phyloP scores from a whole-genome alignment of 2,329 filamentous ascomycete genomes.

The Diaporthe ampelina region DNA sequence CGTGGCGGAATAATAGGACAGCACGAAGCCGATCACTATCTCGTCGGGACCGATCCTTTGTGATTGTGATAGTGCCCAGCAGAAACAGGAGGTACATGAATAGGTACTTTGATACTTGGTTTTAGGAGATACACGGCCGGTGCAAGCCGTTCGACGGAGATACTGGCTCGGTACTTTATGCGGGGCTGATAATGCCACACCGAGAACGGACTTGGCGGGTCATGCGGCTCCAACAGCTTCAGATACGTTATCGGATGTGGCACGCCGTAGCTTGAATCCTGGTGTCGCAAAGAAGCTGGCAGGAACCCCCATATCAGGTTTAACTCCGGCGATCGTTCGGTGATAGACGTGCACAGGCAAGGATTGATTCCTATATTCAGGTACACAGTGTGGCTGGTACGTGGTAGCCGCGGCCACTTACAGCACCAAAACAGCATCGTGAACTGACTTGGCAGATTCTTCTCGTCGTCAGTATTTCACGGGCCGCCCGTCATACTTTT shows the following conservation, averaged over 20 bases:
- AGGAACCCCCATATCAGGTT: slow-evolving; percentile 4
- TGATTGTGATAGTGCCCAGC: slow-evolving; percentile 1
- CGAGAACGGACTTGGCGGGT: slow-evolving; percentile 35
- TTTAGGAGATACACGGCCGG: background rate
- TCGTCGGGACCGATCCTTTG: background rate
- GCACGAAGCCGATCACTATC: slow-evolving; percentile 15
- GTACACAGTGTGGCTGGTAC: slow-evolving; percentile 28
- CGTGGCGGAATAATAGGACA: slow-evolving; percentile 4
- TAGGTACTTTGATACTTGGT: slow-evolving; percentile 1
- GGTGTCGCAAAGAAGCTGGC: slow-evolving; percentile 2
- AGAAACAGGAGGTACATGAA: slow-evolving; percentile 8
- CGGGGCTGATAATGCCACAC: slow-evolving; percentile 34
- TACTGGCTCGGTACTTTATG: slow-evolving; percentile 28
- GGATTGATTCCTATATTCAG: background rate
- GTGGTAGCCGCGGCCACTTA: background rate
- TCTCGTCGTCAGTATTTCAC: slow-evolving; percentile 17
- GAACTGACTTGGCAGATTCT: background rate
- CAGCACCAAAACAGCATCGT: slow-evolving; percentile 11
- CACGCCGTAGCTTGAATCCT: slow-evolving; percentile 8
- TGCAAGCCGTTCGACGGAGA: slow-evolving; percentile 21
- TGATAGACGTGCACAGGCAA: slow-evolving; percentile 5
- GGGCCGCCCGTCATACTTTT: background rate
- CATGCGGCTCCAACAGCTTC: slow-evolving; percentile 24
- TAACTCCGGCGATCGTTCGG: slow-evolving; percentile 28
- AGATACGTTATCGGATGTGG: slow-evolving; percentile 32